These are phyloP conservation scores for Linaria vulgaris DNA, from an alignment of 257 asterid genomes.

Conservation along the genomic window DNA sequence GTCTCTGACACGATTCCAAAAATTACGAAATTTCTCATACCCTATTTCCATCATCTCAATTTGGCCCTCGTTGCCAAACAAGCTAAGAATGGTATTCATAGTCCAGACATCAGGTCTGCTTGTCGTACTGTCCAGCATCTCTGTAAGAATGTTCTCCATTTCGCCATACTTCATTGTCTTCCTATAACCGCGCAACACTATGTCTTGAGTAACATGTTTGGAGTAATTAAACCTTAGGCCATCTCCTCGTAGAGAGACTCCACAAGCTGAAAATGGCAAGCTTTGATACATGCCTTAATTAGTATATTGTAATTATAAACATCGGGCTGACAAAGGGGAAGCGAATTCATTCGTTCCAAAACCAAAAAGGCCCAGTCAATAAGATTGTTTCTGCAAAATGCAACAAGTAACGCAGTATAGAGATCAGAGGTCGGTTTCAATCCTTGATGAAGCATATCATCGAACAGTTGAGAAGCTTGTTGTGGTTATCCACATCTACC, in stretches of 20 bases:
- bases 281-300: slow-evolving; percentile 82
- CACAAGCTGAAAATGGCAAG: slow-evolving; percentile 64
- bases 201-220: slow-evolving; percentile 87
- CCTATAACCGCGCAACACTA: slow-evolving; percentile 81
- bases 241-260: slow-evolving; percentile 68
- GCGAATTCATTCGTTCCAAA: slow-evolving; percentile 60
- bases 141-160: slow-evolving; percentile 75
- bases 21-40: slow-evolving; percentile 81
- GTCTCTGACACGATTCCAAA: slow-evolving; percentile 88
- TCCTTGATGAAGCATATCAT: slow-evolving; percentile 75
- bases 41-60: slow-evolving; percentile 90
- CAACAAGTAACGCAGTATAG: slow-evolving; percentile 74
- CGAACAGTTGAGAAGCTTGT: slow-evolving; percentile 69
- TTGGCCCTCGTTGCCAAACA: slow-evolving; percentile 81
- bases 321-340: slow-evolving; percentile 87
- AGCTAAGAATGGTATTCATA: slow-evolving; percentile 74
- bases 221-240: slow-evolving; percentile 58
- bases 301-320: slow-evolving; percentile 75
- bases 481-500: slow-evolving; percentile 85
- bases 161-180: slow-evolving; percentile 76
- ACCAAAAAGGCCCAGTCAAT: slow-evolving; percentile 64
- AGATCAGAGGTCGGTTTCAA: slow-evolving; percentile 73
- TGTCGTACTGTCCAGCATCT: slow-evolving; percentile 61
- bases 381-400: slow-evolving; percentile 70
- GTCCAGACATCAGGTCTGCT: slow-evolving; percentile 86